Base-by-base conservation (phyloP, 257 asterid genomes). In the Solanum pennellii region DNA sequence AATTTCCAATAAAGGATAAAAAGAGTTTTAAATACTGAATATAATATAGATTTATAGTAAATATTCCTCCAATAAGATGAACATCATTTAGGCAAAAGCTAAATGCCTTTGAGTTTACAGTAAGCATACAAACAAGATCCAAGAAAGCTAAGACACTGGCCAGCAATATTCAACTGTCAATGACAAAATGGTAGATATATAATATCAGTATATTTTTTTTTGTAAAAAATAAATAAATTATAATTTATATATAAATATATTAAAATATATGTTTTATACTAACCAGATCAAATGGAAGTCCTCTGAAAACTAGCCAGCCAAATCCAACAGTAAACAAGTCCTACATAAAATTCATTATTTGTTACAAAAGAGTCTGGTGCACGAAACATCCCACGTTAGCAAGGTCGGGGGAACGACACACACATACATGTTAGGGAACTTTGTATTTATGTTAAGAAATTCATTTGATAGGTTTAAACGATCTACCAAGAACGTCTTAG, bases 241-340 rank as follows among this genome's bases (percentile, higher is more conserved):
- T 65, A 12, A 65, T 65, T 18, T 65, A 39, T 71, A 7, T 6
- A 6, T 18, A 39, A 60, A 84, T 72, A 71, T 15, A 21, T 72
- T 33, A 16, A 7, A 42, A n/a, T 13, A 39, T 27, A 31, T 41
- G 12, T 47, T 25, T 42, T 85, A 33, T 65, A 37, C 90, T 41
- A 60, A 86, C 88, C 87, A 86, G 42, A 88, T 86, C 88, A 82
- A 86, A 86, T 77, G 90, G 89, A 39, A 88, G 88, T n/a, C 69
- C 90, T 35, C 87, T 85, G 25, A 80, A 86, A 16, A 88, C 76
- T 60, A 88, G 3, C 90, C 89, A 88, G 59, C 88, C 90, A 59
- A 86, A 82, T 80, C 87, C 88, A 71, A 88, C 59, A 8, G 89
- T 88, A 86, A 86, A 88, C 15, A 88, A n/a, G 52, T 88, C 88